Conservation (phyloP, 768 basidiomycete species). For the Tulasnella sp. region DNA sequence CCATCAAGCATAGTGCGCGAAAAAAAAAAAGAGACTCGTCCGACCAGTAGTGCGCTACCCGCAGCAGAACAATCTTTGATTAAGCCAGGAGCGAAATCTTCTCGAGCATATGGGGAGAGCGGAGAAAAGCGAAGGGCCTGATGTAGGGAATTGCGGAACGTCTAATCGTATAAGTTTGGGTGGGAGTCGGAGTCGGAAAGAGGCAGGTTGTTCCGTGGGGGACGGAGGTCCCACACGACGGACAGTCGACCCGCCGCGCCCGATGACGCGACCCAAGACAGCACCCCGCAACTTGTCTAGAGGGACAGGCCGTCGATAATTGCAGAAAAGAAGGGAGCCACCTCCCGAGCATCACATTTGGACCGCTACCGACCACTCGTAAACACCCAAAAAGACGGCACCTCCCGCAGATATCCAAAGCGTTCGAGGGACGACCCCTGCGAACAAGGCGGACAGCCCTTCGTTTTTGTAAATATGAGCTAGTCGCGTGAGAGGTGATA, state of each 20-base stretch:
- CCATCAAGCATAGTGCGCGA: background rate
- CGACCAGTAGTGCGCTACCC: background rate
- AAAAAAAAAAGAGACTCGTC: background rate
- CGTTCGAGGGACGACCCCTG: constrained; percentile 88
- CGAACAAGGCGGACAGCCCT: constrained; percentile 74
- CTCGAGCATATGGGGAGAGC: constrained; percentile 3
- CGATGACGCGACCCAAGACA: background rate
- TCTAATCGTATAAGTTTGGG: constrained; percentile 20
- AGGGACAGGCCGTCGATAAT: background rate
- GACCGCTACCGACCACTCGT: constrained; percentile 66
- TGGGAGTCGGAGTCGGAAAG: constrained; percentile 13
- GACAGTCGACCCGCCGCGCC: background rate
- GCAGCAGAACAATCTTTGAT: constrained; percentile 7
- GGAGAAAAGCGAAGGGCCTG: constrained; percentile 3
- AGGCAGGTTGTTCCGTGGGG: constrained; percentile 7
- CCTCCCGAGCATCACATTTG: constrained; percentile 10
- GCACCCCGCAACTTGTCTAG: constrained; percentile 11
- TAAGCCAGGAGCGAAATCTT: background rate
- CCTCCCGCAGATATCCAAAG: constrained; percentile 97
- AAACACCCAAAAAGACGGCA: constrained; percentile 96
- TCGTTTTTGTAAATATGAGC: constrained; percentile 69
- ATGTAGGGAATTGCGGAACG: constrained; percentile 8
- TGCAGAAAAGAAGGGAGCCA: background rate
- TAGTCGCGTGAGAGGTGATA: constrained; percentile 62
- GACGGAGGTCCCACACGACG: constrained; percentile 5